phyloP scores from a whole-genome alignment of 2,329 filamentous ascomycete species.

The Xylariales sp. region DNA sequence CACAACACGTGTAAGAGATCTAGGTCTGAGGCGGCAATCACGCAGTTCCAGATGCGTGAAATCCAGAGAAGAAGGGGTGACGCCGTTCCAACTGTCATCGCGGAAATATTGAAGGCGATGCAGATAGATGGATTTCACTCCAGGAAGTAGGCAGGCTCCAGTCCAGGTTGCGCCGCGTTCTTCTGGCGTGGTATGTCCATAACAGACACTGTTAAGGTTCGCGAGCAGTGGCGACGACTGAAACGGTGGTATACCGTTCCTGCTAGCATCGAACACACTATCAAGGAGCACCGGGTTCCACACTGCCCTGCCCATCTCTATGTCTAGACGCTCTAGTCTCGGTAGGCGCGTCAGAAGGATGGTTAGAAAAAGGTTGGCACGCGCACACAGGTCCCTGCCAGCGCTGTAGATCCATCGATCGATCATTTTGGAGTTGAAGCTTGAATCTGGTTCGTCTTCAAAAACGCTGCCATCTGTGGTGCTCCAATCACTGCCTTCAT shows the following conservation, averaged over 20 bases:
- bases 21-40: constrained; percentile 10
- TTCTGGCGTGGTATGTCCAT: constrained; percentile 5
- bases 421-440: constrained; percentile 1
- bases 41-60: constrained; percentile 9
- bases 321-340: constrained; percentile 7
- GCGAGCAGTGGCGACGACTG: neutral
- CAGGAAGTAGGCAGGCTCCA: constrained; percentile 4
- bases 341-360: constrained; percentile 7
- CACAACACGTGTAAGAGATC: constrained; percentile 3
- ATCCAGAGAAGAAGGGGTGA: neutral
- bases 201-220: constrained; percentile 6
- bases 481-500: constrained; percentile 2
- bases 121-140: constrained; percentile 4
- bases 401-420: constrained; percentile 3
- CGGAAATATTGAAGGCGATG: constrained; percentile 3
- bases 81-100: neutral
- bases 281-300: constrained; percentile 6
- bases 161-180: constrained; percentile 2
- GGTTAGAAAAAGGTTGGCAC: constrained; percentile 5
- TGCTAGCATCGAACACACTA: neutral
- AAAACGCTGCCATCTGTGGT: constrained; percentile 8
- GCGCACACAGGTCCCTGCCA: neutral
- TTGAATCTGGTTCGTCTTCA: constrained; percentile 2
- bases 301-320: constrained; percentile 4
- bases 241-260: neutral